A percentile compares a stretch with the other conserved stretches of the same genome.
These are phyloP conservation scores for Amanita muscaria DNA, from an alignment of 768 basidiomycete species.

Conservation along the genomic window DNA sequence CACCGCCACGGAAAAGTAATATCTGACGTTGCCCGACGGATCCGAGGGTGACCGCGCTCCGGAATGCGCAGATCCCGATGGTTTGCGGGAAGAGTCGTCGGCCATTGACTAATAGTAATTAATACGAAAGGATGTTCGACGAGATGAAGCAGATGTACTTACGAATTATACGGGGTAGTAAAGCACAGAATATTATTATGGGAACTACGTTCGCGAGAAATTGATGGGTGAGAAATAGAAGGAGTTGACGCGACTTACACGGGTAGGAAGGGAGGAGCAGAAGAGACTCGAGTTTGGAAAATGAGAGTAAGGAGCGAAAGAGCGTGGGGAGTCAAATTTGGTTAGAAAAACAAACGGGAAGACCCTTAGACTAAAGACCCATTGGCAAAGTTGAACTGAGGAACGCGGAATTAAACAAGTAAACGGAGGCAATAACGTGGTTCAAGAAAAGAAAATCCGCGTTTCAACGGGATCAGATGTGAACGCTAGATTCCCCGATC, in stretches of 20 bases:
- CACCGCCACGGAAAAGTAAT: too few relatives aligned
- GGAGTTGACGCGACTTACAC: slow-evolving; percentile 19
- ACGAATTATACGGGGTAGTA: slow-evolving; percentile 16
- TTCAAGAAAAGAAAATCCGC: slow-evolving; percentile 25
- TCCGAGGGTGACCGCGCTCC: slow-evolving; percentile 51
- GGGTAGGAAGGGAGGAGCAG: slow-evolving; percentile 8
- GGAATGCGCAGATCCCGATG: slow-evolving; percentile 62
- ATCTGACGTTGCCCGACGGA: slow-evolving; percentile 49
- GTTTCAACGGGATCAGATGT: slow-evolving; percentile 34
- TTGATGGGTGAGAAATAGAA: slow-evolving; percentile 8
- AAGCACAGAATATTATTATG: slow-evolving; percentile 11
- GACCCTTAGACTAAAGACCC: slow-evolving; percentile 16
- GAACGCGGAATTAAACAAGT: slow-evolving; percentile 18
- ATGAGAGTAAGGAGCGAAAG: slow-evolving; percentile 9
- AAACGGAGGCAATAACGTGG: slow-evolving; percentile 24
- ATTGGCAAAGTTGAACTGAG: slow-evolving; percentile 10
- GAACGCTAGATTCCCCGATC: slow-evolving; percentile 18
- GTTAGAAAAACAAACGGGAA: slow-evolving; percentile 9
- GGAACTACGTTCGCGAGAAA: slow-evolving; percentile 11
- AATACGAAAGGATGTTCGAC: too few relatives aligned
- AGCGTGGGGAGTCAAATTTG: slow-evolving; percentile 5
- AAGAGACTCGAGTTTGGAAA: too few relatives aligned
- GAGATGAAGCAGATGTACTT: neutral
- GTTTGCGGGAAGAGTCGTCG: slow-evolving; percentile 49
- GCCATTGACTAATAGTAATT: slow-evolving; percentile 26